These are phyloP conservation scores for Earliella scabrosa DNA, from an alignment of 1,284 basidiomycete genomes.

Conservation along the genomic window DNA sequence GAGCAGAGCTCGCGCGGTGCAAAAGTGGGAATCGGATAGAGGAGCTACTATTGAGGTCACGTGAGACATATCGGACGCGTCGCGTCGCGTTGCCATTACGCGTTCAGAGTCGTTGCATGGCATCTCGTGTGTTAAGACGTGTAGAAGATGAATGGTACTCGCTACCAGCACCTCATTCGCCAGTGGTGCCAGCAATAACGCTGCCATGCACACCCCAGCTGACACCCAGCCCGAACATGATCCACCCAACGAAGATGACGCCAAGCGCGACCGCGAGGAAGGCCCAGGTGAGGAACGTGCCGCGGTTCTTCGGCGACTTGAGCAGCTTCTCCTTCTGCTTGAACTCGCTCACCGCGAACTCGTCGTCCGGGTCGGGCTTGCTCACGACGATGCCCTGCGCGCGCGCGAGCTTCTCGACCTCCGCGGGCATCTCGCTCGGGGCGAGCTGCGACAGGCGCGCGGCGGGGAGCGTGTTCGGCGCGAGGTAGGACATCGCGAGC, in stretches of 20 bases:
- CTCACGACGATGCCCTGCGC: slow-evolving; percentile 26
- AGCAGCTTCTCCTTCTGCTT: slow-evolving; percentile 37
- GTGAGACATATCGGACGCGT: no score
- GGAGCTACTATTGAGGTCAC: no score
- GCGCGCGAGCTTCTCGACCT: slow-evolving; percentile 38
- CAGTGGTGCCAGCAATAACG: slow-evolving; percentile 43
- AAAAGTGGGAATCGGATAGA: no score
- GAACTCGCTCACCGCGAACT: slow-evolving; percentile 21
- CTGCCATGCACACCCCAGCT: slow-evolving; percentile 48
- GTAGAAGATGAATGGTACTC: no score
- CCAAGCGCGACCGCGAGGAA: slow-evolving; percentile 34
- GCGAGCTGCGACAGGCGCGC: slow-evolving; percentile 45
- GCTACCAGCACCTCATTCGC: slow-evolving; percentile 32
- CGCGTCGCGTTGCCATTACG: no score
- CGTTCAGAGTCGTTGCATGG: no score
- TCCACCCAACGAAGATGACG: slow-evolving; percentile 46
- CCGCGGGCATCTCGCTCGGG: slow-evolving; percentile 36
- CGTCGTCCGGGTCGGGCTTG: slow-evolving; percentile 28
- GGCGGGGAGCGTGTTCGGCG: slow-evolving; percentile 41
- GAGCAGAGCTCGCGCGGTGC: no score
- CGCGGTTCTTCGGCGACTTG: slow-evolving; percentile 35
- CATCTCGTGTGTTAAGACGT: no score
- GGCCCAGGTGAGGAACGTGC: slow-evolving; percentile 30
- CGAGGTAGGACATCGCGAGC: slow-evolving; percentile 37
- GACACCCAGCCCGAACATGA: slow-evolving; percentile 49